phyloP scores from a whole-genome alignment of 2,329 filamentous ascomycete genomes.

The Nothomitra cinnamomea region DNA sequence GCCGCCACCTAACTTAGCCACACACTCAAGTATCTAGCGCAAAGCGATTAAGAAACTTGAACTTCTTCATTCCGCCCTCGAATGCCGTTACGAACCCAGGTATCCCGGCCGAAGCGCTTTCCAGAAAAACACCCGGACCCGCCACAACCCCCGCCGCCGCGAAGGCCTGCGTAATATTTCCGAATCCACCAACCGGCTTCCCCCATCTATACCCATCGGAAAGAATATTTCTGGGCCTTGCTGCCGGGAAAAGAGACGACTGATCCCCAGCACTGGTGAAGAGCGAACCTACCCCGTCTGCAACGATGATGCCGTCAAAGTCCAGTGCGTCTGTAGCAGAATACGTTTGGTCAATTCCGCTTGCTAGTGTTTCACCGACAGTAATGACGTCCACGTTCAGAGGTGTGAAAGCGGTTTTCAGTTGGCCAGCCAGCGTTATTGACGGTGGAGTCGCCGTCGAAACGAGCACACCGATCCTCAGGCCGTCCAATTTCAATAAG shows the following conservation, averaged over 20 bases:
- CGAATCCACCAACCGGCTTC: constrained; percentile 49
- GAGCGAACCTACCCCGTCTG: constrained; percentile 33
- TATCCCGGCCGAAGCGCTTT: constrained; percentile 21
- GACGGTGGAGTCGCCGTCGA: constrained; percentile 27
- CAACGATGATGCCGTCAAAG: constrained; percentile 47
- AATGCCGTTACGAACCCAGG: constrained; percentile 28
- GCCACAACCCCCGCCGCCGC: constrained; percentile 19
- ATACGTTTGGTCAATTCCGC: constrained; percentile 46
- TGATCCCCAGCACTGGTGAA: constrained; percentile 28
- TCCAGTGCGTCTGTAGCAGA: constrained; percentile 42
- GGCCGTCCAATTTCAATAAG: constrained; percentile 41
- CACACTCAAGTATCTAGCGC: constrained; percentile 40
- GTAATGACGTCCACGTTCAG: constrained; percentile 40
- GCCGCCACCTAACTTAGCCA: too few relatives aligned
- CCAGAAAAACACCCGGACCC: constrained; percentile 27
- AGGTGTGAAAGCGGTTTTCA: constrained; percentile 32
- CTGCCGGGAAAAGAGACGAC: constrained; percentile 43
- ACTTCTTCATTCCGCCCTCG: constrained; percentile 42
- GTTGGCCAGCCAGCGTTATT: constrained; percentile 29
- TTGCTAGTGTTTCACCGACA: constrained; percentile 39
- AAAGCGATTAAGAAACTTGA: constrained; percentile 50
- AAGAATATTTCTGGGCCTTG: constrained; percentile 46
- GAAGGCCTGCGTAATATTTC: constrained; percentile 20
- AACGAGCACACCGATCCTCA: constrained; percentile 47
- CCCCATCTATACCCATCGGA: constrained; percentile 48